Evolutionary conservation across 2,329 filamentous ascomycete species (phyloP).

Genomic region (Fusarium setosum): DNA sequence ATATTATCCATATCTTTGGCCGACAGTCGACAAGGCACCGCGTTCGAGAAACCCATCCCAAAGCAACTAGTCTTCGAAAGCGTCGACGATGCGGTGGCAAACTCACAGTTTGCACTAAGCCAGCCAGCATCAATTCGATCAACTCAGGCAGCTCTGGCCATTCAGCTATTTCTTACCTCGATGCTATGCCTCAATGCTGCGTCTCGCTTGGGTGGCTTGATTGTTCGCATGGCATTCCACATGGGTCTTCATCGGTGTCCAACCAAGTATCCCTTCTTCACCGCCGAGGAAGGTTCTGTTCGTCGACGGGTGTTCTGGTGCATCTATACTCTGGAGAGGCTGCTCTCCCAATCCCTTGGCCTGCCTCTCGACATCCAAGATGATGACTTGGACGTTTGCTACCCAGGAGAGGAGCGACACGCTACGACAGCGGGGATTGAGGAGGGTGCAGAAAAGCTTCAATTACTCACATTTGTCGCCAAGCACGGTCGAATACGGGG

Average conservation of each 20-base stretch:
- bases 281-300: slow-evolving; percentile 56
- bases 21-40: slow-evolving; percentile 58
- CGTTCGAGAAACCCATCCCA: slow-evolving; percentile 49
- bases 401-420: slow-evolving; percentile 61
- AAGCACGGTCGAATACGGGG: slow-evolving; percentile 62
- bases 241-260: slow-evolving; percentile 70
- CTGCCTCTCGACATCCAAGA: slow-evolving; percentile 66
- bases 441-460: slow-evolving; percentile 44
- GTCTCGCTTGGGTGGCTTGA: slow-evolving; percentile 64
- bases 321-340: slow-evolving; percentile 65
- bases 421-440: slow-evolving; percentile 14
- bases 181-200: slow-evolving; percentile 68
- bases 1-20: slow-evolving; percentile 65
- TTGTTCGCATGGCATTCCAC: slow-evolving; percentile 66
- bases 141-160: slow-evolving; percentile 63
- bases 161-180: slow-evolving; percentile 66
- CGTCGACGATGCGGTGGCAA: slow-evolving; percentile 61
- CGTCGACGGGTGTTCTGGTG: slow-evolving; percentile 68
- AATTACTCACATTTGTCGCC: slow-evolving; percentile 53
- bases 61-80: slow-evolving; percentile 58
- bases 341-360: slow-evolving; percentile 66
- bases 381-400: slow-evolving; percentile 69
- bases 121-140: slow-evolving; percentile 59
- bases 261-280: slow-evolving; percentile 62
- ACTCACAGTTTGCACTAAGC: slow-evolving; percentile 58